Evolutionary conservation across 768 basidiomycete genomes (phyloP).

Genomic region (Hortiboletus flavorubellus): DNA sequence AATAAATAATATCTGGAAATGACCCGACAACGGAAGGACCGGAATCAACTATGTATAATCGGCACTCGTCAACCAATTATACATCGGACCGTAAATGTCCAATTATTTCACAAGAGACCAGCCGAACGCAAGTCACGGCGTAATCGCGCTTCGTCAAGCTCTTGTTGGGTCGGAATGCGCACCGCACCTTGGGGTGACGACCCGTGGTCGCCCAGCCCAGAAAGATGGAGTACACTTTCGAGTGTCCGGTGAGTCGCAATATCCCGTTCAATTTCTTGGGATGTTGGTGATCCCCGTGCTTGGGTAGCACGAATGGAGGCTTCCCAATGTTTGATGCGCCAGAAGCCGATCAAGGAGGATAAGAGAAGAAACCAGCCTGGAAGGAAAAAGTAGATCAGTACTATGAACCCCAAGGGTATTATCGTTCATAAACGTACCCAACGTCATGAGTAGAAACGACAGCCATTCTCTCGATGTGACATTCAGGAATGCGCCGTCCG

Average conservation of each 20-base stretch:
- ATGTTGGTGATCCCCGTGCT: conserved; percentile 17
- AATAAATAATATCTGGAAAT: conserved; percentile 9
- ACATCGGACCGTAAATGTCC: not conserved
- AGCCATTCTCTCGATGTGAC: conserved; percentile 79
- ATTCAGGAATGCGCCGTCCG: conserved; percentile 24
- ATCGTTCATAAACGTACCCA: conserved; percentile 46
- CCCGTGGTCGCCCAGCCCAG: conserved; percentile 25
- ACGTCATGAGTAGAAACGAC: conserved; percentile 86
- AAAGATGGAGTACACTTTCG: conserved; percentile 49
- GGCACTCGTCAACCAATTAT: not conserved
- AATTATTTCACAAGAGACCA: conserved; percentile 43
- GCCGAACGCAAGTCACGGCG: conserved; percentile 49
- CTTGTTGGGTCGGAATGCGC: conserved; percentile 28
- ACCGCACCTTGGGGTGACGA: not conserved
- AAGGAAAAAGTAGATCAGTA: not conserved
- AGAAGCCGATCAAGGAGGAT: conserved; percentile 77
- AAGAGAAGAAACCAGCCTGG: conserved; percentile 89
- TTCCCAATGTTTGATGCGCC: conserved; percentile 86
- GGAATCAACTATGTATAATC: not conserved
- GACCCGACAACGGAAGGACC: not conserved
- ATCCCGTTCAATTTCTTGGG: conserved; percentile 52
- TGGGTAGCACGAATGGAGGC: conserved; percentile 53
- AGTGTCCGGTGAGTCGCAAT: conserved; percentile 48
- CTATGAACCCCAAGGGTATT: not conserved
- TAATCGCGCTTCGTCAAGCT: conserved; percentile 44